Evolutionary conservation across 169 alveolate species (phyloP), one percentile per base, ranked within the genome.

Genomic region (Eimeria necatrix): DNA sequence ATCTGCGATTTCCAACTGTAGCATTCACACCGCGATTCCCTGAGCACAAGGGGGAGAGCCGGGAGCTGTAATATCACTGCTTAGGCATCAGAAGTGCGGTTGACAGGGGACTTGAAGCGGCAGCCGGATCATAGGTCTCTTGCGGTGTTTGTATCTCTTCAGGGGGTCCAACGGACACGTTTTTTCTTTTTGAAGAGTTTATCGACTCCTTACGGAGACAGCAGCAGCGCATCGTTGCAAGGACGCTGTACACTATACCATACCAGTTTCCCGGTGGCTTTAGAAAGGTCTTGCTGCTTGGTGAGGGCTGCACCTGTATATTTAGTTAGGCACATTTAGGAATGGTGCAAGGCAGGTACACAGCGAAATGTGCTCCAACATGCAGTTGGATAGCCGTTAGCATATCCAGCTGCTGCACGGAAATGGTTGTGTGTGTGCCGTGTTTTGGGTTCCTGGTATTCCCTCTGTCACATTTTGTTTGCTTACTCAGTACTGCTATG

Each of bases 161-260:
- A 32, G 98, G 98, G 10, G 99, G 98, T 10, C 98, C 98, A 20
- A 97, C 97, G 48, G 99, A 98, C 96, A 98, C 99, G 46, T 95
- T 95, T 16, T 97, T 97, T 95, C 96, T 98, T 60, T 96, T 97
- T 95, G 74, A 86, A 59, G 97, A 97, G 95, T 98, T 98, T 76
- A 87, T 98, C 90, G 87, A 95, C 68, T 93, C 95, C 76, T 64
- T 96, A 26, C 52, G 56, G 53, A 90, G 78, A 12, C 95, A 96
- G 10, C 84, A 86, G 68, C 32, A 51, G 70, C 83, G 32, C 32
- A 16, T 14, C 46, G 12, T 24, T 78, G 12, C 87, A n/a, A 22
- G 81, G 64, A 84, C 97, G 22, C 95, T 97, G 68, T 97, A 97
- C 96, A 97, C 98, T 49, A 95, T 97, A 49, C 96, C 96, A 52